Percentiles rank a stretch among this genome's conserved stretches.
Conservation (phyloP, 2,329 filamentous ascomycete genomes). For the Paecilomyces niveus region DNA sequence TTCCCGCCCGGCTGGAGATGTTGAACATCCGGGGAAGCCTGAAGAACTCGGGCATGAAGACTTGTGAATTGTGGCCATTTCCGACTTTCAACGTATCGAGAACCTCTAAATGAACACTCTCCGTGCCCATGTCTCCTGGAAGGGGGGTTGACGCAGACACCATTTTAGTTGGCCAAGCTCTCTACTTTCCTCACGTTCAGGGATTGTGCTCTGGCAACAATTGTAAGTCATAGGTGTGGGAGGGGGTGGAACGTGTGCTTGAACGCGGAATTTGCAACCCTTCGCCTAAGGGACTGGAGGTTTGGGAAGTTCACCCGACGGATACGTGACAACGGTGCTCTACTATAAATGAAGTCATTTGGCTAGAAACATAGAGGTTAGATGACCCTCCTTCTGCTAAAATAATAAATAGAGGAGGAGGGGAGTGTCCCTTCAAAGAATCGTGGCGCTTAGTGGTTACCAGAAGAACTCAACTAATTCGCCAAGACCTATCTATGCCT, state of each 20-base stretch:
- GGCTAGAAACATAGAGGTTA: too few species aligned
- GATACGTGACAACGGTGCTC: neutral
- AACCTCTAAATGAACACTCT: constrained; percentile 11
- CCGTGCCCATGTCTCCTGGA: constrained; percentile 8
- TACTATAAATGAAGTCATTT: neutral
- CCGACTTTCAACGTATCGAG: constrained; percentile 10
- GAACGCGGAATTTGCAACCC: constrained; percentile 13
- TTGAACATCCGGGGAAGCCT: neutral
- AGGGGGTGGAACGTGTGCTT: constrained; percentile 9
- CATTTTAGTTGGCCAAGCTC: constrained; percentile 8
- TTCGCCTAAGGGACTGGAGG: constrained; percentile 10
- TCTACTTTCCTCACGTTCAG: constrained; percentile 10
- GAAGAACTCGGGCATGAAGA: constrained; percentile 11
- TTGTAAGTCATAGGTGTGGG: constrained; percentile 9
- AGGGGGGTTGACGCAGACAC: constrained; percentile 12
- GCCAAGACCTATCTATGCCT: too few species aligned
- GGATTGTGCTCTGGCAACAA: constrained; percentile 8
- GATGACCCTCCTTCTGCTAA: too few species aligned
- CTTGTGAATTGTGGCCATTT: constrained; percentile 12
- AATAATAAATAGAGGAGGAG: too few species aligned
- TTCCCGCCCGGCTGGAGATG: constrained; percentile 4
- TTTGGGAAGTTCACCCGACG: neutral
- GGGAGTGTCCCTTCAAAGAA: too few species aligned
- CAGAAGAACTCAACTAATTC: too few species aligned
- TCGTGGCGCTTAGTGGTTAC: too few species aligned